phyloP scores from a whole-genome alignment of 257 asterid genomes.

The Nicotiana sylvestris region DNA sequence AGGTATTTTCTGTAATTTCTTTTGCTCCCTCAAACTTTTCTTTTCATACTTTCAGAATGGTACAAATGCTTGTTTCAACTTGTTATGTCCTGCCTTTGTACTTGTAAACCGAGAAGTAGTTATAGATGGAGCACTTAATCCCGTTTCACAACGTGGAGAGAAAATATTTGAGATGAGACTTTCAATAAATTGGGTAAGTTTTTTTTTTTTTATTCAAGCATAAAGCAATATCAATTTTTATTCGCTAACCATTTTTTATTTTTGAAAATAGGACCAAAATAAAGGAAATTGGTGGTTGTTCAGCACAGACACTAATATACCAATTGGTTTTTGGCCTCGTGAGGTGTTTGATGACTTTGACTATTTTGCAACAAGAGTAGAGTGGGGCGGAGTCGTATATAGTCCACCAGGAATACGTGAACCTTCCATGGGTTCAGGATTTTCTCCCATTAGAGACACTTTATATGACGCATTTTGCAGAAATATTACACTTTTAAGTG shows the following conservation, averaged over 20 bases:
- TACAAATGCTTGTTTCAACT: not conserved
- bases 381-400: not conserved
- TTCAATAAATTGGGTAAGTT: not conserved
- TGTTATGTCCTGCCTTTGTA: not conserved
- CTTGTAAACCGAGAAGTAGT: not conserved
- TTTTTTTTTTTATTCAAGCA: not conserved
- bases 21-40: not conserved
- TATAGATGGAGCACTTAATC: too few species aligned
- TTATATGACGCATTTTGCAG: not conserved
- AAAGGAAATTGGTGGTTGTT: not conserved
- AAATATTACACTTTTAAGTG: not conserved
- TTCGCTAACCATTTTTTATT: not conserved
- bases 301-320: not conserved
- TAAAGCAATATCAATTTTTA: not conserved
- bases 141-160: too few species aligned
- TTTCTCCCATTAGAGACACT: not conserved
- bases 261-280: not conserved
- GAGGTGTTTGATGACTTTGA: not conserved
- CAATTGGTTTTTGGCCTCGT: not conserved
- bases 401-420: not conserved
- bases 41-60: not conserved
- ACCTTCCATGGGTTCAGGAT: not conserved
- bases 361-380: not conserved
- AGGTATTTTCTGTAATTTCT: not conserved
- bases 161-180: not conserved